phyloP scores from a whole-genome alignment of 768 basidiomycete genomes.

The Russula sp. region DNA sequence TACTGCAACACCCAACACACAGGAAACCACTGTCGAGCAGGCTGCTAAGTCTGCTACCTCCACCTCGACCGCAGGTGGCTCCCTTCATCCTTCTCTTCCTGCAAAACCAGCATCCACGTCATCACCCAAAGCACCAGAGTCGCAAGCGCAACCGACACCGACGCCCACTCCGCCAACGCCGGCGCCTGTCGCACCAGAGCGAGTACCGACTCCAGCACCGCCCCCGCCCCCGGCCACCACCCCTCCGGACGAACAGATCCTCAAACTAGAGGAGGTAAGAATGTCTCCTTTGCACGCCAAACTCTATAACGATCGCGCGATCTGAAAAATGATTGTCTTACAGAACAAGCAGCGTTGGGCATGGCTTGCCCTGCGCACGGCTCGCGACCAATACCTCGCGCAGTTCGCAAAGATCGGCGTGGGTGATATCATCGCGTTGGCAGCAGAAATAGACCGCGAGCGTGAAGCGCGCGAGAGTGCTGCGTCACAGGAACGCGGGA shows the following conservation, averaged over 20 bases:
- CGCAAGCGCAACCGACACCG: constrained; percentile 31
- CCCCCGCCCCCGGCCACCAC: constrained; percentile 24
- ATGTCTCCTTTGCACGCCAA: constrained; percentile 9
- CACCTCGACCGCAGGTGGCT: constrained; percentile 23
- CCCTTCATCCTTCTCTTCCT: constrained; percentile 34
- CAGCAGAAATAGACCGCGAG: constrained; percentile 33
- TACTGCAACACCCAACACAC: constrained; percentile 28
- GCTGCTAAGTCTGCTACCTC: background rate
- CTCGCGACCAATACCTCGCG: constrained; percentile 65
- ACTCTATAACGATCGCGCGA: background rate
- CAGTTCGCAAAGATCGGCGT: constrained; percentile 81
- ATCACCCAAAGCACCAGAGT: constrained; percentile 27
- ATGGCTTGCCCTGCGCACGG: constrained; percentile 75
- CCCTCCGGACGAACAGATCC: constrained; percentile 44
- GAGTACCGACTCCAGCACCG: constrained; percentile 1
- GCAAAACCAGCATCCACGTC: constrained; percentile 54
- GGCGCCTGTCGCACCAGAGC: background rate
- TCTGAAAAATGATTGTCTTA: constrained; percentile 5
- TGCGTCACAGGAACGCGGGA: constrained; percentile 25
- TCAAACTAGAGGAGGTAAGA: constrained; percentile 56
- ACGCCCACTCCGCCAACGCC: constrained; percentile 5
- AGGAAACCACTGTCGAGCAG: constrained; percentile 2
- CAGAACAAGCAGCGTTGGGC: constrained; percentile 74
- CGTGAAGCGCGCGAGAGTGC: constrained; percentile 33
- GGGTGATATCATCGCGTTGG: constrained; percentile 50